phyloP scores from a whole-genome alignment of 2,329 filamentous ascomycete species.

The Neonectria ditissima region DNA sequence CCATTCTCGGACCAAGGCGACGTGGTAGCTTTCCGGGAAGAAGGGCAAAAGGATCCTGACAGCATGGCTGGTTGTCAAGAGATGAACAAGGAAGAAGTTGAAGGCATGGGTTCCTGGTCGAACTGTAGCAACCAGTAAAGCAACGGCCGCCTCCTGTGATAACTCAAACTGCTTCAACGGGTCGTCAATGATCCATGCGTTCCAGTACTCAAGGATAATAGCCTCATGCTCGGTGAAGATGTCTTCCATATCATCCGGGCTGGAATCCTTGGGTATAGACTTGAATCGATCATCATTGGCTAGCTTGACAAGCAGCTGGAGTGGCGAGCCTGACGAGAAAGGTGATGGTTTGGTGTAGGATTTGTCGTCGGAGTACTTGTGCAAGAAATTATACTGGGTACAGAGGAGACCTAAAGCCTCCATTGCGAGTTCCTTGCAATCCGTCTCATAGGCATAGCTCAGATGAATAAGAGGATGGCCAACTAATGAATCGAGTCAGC shows the following conservation, averaged over 20 bases:
- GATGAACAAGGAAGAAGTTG: conserved; percentile 85
- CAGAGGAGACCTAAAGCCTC: conserved; percentile 82
- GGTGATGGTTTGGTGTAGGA: conserved; percentile 75
- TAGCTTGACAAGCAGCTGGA: conserved; percentile 79
- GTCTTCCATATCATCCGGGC: conserved; percentile 71
- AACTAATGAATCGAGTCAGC: conserved; percentile 62
- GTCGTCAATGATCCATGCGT: conserved; percentile 81
- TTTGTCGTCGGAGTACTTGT: conserved; percentile 78
- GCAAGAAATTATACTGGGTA: conserved; percentile 68
- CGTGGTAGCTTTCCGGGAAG: conserved; percentile 78
- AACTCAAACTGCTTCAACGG: conserved; percentile 80
- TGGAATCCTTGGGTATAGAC: conserved; percentile 69
- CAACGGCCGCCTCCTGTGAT: conserved; percentile 72
- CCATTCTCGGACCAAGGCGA: conserved; percentile 84
- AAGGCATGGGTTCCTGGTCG: conserved; percentile 71
- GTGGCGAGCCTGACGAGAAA: conserved; percentile 70
- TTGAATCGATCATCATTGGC: conserved; percentile 77
- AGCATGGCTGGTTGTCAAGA: conserved; percentile 88
- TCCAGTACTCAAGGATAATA: conserved; percentile 88
- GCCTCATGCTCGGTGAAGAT: conserved; percentile 78
- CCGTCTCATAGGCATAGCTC: conserved; percentile 91
- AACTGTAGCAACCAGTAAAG: conserved; percentile 72
- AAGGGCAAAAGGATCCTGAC: conserved; percentile 86
- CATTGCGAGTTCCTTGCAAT: conserved; percentile 86
- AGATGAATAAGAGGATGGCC: conserved; percentile 95